Conservation (phyloP, 73 alveolate species). For the Paramecium caudatum region DNA sequence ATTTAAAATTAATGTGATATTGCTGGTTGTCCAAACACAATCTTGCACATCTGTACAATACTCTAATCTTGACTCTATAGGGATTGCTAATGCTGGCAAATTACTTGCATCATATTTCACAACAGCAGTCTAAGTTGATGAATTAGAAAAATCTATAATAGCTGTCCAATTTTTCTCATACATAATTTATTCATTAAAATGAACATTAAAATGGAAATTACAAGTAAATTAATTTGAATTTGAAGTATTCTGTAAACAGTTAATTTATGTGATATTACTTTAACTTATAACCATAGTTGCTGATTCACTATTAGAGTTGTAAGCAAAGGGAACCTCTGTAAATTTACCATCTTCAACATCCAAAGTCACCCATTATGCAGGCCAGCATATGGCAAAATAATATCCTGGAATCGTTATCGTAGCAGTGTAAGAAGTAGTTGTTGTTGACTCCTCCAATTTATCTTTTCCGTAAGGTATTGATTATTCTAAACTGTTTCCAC, state of each 20-base stretch:
- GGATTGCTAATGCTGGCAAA: conserved; percentile 17
- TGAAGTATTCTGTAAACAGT: not conserved
- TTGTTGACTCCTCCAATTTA: not conserved
- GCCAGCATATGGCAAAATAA: conserved; percentile 36
- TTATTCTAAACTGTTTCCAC: not conserved
- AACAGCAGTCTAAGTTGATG: not conserved
- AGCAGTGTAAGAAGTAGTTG: not conserved
- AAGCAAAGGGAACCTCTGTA: not conserved
- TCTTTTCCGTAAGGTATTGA: not conserved
- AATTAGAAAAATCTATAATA: not conserved
- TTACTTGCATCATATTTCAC: not conserved
- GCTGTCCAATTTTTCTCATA: conserved; percentile 9
- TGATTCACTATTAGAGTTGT: not conserved
- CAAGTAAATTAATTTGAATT: not conserved
- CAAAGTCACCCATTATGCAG: conserved; percentile 47
- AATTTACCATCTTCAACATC: not conserved
- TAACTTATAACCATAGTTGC: not conserved
- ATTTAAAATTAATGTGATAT: not conserved
- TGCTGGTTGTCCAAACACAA: not conserved
- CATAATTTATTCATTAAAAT: conserved; percentile 51
- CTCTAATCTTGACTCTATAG: not conserved
- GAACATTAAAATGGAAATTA: conserved; percentile 21
- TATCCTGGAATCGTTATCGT: conserved; percentile 17
- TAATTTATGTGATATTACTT: not conserved
- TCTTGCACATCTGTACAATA: not conserved